phyloP scores from a whole-genome alignment of 768 basidiomycete genomes.

The Russula emetica region DNA sequence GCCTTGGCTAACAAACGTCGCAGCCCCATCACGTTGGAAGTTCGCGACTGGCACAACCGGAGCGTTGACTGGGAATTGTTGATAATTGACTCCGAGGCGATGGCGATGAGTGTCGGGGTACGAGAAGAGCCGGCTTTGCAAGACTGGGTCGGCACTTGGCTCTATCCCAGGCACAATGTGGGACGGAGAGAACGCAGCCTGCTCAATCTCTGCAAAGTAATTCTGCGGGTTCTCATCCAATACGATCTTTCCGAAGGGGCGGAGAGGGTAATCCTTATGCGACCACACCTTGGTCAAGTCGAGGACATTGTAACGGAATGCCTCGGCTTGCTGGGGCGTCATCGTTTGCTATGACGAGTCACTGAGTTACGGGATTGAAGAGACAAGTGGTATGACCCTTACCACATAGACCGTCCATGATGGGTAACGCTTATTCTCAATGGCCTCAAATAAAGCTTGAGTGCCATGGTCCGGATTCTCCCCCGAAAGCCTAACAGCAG shows the following conservation, averaged over 20 bases:
- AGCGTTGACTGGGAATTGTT: constrained; percentile 84
- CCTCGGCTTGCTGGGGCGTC: constrained; percentile 87
- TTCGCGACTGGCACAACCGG: constrained; percentile 71
- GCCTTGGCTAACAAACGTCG: constrained; percentile 73
- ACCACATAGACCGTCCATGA: constrained; percentile 87
- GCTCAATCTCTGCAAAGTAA: constrained; percentile 95
- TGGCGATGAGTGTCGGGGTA: constrained; percentile 89
- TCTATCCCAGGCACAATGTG: constrained; percentile 88
- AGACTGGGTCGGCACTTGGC: constrained; percentile 85
- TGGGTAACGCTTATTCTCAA: constrained; percentile 76
- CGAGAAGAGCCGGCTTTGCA: constrained; percentile 79
- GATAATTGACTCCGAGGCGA: constrained; percentile 76
- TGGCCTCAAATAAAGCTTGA: constrained; percentile 71
- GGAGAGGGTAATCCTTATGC: constrained; percentile 82
- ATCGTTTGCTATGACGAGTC: constrained; percentile 68
- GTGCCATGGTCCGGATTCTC: constrained; percentile 84
- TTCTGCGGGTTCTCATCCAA: constrained; percentile 74
- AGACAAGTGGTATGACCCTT: constrained; percentile 32
- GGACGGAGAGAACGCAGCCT: constrained; percentile 85
- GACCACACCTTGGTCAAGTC: constrained; percentile 93
- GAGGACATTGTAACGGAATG: constrained; percentile 84
- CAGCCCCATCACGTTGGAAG: constrained; percentile 87
- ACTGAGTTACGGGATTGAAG: background rate
- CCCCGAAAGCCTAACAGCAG: constrained; percentile 62
- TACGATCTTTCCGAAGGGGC: constrained; percentile 80